Conservation (phyloP, 768 basidiomycete species). For the Lactarius hatsudake region DNA sequence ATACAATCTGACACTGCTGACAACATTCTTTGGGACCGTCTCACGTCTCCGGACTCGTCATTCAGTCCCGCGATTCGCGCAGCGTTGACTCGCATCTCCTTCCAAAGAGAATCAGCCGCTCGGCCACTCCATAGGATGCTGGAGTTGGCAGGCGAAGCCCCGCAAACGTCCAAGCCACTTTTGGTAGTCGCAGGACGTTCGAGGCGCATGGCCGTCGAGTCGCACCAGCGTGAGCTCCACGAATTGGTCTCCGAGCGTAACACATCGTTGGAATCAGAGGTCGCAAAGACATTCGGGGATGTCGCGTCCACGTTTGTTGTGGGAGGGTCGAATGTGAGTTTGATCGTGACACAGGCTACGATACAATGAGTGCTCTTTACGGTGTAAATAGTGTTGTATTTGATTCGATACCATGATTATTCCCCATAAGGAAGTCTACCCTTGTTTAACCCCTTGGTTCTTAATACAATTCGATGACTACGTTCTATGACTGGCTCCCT, state of each 20-base stretch:
- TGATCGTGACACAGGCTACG: constrained; percentile 56
- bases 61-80: constrained; percentile 33
- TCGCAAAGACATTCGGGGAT: constrained; percentile 73
- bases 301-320: constrained; percentile 68
- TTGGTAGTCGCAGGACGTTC: constrained; percentile 74
- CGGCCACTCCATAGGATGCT: constrained; percentile 57
- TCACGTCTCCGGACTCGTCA: constrained; percentile 38
- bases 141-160: constrained; percentile 38
- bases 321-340: constrained; percentile 45
- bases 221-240: constrained; percentile 57
- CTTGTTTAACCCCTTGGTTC: background rate
- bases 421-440: background rate
- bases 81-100: constrained; percentile 64
- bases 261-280: constrained; percentile 48
- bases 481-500: background rate
- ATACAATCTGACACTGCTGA: constrained; percentile 83
- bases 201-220: constrained; percentile 60
- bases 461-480: background rate
- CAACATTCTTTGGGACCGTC: constrained; percentile 69
- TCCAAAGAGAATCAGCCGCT: constrained; percentile 48
- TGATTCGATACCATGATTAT: background rate
- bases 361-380: background rate
- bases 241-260: constrained; percentile 43
- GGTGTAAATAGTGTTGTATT: background rate
- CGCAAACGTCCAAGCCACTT: constrained; percentile 44